Percentiles rank a stretch among this genome's conserved stretches.
These are phyloP conservation scores for Kuraishia capsulata DNA, from an alignment of 805 yeast species.

Conservation along the genomic window DNA sequence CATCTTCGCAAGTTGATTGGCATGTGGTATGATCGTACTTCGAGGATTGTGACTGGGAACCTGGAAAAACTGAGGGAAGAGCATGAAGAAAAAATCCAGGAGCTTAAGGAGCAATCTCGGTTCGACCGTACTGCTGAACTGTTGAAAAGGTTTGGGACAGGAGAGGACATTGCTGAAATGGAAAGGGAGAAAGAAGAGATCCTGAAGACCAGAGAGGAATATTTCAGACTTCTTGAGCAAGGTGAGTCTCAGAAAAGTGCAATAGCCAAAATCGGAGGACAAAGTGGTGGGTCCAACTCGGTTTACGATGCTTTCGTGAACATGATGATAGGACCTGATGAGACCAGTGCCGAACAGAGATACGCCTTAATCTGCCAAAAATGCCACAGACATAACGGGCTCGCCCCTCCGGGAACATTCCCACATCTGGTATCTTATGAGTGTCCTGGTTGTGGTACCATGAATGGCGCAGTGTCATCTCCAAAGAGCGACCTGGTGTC, in stretches of 20 bases:
- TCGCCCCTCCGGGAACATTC: slow-evolving; percentile 61
- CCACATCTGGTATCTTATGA: slow-evolving; percentile 43
- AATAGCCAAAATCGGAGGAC: slow-evolving; percentile 8
- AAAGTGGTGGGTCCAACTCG: slow-evolving; percentile 19
- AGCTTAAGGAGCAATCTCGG: slow-evolving; percentile 45
- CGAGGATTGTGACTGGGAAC: slow-evolving; percentile 12
- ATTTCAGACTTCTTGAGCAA: slow-evolving; percentile 22
- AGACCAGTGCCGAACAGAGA: slow-evolving; percentile 46
- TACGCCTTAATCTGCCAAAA: slow-evolving; percentile 63
- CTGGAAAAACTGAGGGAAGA: slow-evolving; percentile 18
- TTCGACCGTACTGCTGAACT: slow-evolving; percentile 71
- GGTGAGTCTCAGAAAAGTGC: slow-evolving; percentile 9
- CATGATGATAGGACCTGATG: slow-evolving; percentile 51
- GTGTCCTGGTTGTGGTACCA: slow-evolving; percentile 57
- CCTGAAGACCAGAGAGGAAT: slow-evolving; percentile 26
- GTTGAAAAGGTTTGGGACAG: slow-evolving; percentile 50
- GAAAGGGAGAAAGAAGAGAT: slow-evolving; percentile 34
- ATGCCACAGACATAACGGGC: slow-evolving; percentile 70
- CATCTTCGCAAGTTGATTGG: slow-evolving; percentile 8
- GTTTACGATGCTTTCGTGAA: slow-evolving; percentile 30
- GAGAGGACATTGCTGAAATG: slow-evolving; percentile 33
- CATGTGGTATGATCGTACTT: slow-evolving; percentile 11
- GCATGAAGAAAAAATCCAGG: slow-evolving; percentile 26
- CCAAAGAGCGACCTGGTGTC: too few species aligned
- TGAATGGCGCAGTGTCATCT: background rate